These are phyloP conservation scores for Cladosporium cucumerinum DNA, from an alignment of 2,329 filamentous ascomycete genomes.

Conservation along the genomic window DNA sequence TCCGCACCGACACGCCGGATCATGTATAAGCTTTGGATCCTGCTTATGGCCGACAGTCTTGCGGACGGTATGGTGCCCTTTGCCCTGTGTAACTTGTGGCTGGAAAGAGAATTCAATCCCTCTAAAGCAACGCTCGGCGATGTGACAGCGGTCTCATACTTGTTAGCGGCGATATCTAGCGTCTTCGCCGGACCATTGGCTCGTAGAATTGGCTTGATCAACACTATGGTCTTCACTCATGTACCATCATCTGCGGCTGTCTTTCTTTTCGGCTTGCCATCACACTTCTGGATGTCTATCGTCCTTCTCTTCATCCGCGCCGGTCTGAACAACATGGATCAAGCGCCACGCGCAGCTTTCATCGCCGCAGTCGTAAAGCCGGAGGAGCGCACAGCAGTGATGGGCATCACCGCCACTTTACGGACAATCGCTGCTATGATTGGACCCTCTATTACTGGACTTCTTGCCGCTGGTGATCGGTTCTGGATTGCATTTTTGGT, in stretches of 20 bases:
- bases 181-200: constrained; percentile 60
- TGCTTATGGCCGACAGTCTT: constrained; percentile 67
- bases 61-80: constrained; percentile 61
- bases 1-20: constrained; percentile 53
- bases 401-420: constrained; percentile 63
- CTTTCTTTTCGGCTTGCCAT: constrained; percentile 57
- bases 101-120: constrained; percentile 54
- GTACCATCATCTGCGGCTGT: constrained; percentile 61
- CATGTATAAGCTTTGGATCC: constrained; percentile 60
- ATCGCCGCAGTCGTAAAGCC: constrained; percentile 64
- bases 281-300: constrained; percentile 50
- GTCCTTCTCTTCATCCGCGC: constrained; percentile 57
- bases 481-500: constrained; percentile 64
- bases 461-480: constrained; percentile 49
- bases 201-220: constrained; percentile 56
- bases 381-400: constrained; percentile 65
- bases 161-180: constrained; percentile 43
- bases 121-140: constrained; percentile 53
- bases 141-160: constrained; percentile 50
- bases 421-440: constrained; percentile 57
- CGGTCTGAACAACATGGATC: constrained; percentile 66
- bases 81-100: constrained; percentile 54
- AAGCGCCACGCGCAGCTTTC: constrained; percentile 63
- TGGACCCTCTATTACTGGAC: constrained; percentile 55
- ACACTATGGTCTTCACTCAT: constrained; percentile 62